Base-by-base conservation (phyloP, 2,329 filamentous ascomycete species). In the Cytospora mali region DNA sequence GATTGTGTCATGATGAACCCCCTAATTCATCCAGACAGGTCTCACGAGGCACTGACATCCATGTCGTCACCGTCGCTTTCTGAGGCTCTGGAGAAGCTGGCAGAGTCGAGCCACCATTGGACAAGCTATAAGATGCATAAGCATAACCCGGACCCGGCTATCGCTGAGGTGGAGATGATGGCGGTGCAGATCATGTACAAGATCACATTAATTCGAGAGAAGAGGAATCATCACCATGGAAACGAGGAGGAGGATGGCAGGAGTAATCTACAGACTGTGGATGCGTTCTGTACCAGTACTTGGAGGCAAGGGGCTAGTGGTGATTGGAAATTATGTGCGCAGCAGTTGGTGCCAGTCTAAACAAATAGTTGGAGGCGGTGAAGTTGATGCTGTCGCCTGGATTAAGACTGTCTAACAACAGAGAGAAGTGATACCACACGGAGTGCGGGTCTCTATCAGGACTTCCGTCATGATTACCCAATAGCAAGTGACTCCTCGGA, bases 111-210 rank as follows among this genome's bases (percentile, higher is more conserved):
- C 18, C 42, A 55, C 29, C 48, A 31, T 9, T 64, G 62, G 62
- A 64, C 58, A 14, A 51, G 52, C 53, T 62, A 62, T 21, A 54
- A 52, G 18, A 64, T 64, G 35, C 58, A 61, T 39, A 57, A 52
- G 33, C 56, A 57, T 6, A 49, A 64, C 33, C 58, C 58, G 4
- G 33, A 56, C 9, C 62, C 62, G 35, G 58, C 58, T 21, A 49
- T 61, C 9, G 58, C 42, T 4, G 53, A 64, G 21, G 53, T 61
- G 14, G 62, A 61, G 25, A 64, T 64, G 62, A 62, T 62, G 18
- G 62, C 58, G 11, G 62, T 64, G 25, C 58, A 62, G 53, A 57
- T 62, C 48, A 64, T 64, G 58, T 64, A 64, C 54, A 56, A 21
- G 46, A 55, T 64, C 33, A 58, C 58, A 3, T 14, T 64, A 39